phyloP scores from a whole-genome alignment of 306 rosid species.

The Acacia confusa region DNA sequence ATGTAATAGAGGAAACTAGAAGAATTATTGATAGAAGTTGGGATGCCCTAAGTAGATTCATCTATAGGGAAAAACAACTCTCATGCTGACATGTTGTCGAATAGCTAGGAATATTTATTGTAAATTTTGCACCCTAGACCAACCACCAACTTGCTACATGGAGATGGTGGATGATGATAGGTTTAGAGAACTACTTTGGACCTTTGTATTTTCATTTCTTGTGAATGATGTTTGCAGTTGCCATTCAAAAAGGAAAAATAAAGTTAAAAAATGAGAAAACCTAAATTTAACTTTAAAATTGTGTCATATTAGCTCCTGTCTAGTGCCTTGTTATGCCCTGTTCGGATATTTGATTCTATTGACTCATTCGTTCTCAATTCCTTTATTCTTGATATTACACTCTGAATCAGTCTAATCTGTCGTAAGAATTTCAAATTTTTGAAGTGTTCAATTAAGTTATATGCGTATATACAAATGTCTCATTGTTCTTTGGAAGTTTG shows the following conservation, averaged over 20 bases:
- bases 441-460: neutral
- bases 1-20: neutral
- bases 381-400: neutral
- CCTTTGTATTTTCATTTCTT: neutral
- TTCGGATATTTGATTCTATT: neutral
- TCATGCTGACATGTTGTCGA: neutral
- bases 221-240: neutral
- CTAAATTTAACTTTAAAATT: neutral
- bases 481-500: neutral
- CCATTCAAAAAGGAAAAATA: neutral
- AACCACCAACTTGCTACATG: neutral
- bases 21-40: neutral
- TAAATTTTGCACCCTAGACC: neutral
- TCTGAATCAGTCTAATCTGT: slow-evolving; percentile 2
- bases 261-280: neutral
- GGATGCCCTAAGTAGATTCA: neutral
- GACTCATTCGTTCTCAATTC: neutral
- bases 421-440: slow-evolving; percentile 13
- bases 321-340: neutral
- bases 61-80: neutral
- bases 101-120: neutral
- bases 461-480: neutral
- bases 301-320: neutral
- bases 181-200: neutral
- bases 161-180: neutral